Conservation (phyloP, 2,329 filamentous ascomycete genomes). For the Microdochium nivale region DNA sequence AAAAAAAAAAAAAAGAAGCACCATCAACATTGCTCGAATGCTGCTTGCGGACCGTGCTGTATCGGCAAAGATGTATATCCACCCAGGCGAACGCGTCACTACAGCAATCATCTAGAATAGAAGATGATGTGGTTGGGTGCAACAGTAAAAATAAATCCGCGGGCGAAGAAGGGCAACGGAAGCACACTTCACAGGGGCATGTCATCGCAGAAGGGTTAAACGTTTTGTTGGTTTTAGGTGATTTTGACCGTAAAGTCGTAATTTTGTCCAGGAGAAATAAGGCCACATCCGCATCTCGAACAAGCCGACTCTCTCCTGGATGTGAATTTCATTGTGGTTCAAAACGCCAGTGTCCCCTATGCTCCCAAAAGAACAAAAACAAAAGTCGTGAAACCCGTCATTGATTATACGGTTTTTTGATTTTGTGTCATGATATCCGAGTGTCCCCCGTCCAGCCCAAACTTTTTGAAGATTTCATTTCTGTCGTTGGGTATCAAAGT, state of each 20-base stretch:
- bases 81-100: too few relatives aligned
- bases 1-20: too few relatives aligned
- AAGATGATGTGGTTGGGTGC: background rate
- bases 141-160: background rate
- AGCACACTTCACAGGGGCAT: background rate
- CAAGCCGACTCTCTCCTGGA: background rate
- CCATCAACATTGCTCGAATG: too few relatives aligned
- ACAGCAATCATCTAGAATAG: too few relatives aligned
- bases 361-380: background rate
- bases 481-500: constrained; percentile 11
- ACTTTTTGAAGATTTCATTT: background rate
- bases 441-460: background rate
- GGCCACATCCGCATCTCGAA: background rate
- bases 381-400: background rate
- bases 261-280: background rate
- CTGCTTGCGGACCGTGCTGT: too few relatives aligned
- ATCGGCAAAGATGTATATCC: too few relatives aligned
- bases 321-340: background rate
- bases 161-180: background rate
- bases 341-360: background rate
- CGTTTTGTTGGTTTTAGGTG: background rate
- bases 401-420: background rate
- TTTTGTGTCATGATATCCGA: background rate
- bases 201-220: background rate
- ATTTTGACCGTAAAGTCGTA: background rate